Evolutionary conservation across 2,329 filamentous ascomycete genomes (phyloP).

Genomic region (Colletotrichum liriopes): DNA sequence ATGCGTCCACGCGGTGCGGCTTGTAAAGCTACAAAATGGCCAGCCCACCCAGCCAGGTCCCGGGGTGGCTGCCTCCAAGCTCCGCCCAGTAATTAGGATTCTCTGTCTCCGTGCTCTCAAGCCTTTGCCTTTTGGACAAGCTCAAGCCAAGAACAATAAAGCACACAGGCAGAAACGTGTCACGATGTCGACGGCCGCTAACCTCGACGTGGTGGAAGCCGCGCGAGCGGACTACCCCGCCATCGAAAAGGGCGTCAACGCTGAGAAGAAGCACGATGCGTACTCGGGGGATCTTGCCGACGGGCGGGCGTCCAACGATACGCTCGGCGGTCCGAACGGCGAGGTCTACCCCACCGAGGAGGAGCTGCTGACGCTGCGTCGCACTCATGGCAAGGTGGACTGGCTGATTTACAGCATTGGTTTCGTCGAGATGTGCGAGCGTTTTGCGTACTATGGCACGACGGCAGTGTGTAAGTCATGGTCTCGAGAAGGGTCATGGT

Average conservation of each 20-base stretch:
- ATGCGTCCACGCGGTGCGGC: not conserved
- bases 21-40: not conserved
- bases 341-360: constrained; percentile 67
- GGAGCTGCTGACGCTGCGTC: constrained; percentile 66
- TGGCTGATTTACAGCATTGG: constrained; percentile 72
- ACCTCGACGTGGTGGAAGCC: constrained; percentile 37
- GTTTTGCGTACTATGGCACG: constrained; percentile 77
- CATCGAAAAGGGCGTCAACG: constrained; percentile 36
- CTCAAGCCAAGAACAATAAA: not conserved
- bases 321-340: constrained; percentile 26
- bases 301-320: not conserved
- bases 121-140: not conserved
- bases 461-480: constrained; percentile 70
- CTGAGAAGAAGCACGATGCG: not conserved
- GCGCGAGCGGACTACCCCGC: constrained; percentile 31
- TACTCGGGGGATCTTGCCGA: constrained; percentile 21
- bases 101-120: not conserved
- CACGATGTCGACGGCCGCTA: constrained; percentile 35
- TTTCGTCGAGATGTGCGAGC: constrained; percentile 76
- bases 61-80: not conserved
- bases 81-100: not conserved
- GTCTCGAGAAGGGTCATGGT: too few relatives aligned
- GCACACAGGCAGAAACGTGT: not conserved
- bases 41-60: not conserved
- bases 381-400: constrained; percentile 68